Base-by-base conservation (phyloP, 306 rosid genomes). In the Prunus dulcis region DNA sequence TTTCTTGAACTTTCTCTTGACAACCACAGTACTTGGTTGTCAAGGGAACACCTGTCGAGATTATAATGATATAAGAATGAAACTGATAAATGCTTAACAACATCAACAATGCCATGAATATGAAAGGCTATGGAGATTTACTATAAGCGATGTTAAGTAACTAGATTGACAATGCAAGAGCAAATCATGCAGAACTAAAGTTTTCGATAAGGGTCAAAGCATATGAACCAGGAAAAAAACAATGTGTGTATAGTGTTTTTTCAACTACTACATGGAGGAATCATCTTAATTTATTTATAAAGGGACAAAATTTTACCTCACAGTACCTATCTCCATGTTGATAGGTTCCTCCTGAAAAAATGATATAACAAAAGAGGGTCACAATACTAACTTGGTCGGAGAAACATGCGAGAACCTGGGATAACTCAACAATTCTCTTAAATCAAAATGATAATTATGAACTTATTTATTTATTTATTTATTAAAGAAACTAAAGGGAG, bases 11-110 rank as follows among this genome's bases (percentile, higher is more conserved):
- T 5, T 43, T 60, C 51, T 63, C 79, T 73, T 9, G 73, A 60
- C 45, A 57, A 25, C 71, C 77, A 79, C 63, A 80, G 52, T 3
- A 70, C 65, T 60, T 78, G 76, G 45, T 81, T 78, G 53, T 64
- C 79, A 77, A 78, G 84, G 74, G 64, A 80, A 76, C 72, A 74
- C 74, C 91, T 87, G 73, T 45, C 70, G 41, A 60, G 73, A 75
- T 61, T 41, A 57, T 28, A 22, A 19, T 75, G 19, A 70, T n/a
- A 57, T 5, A 23, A 62, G 7, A 20, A 64, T 13, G 11, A 62
- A 19, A 46, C 18, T 25, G n/a, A 15, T 11, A 71, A 45, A 30
- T 50, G 20, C 57, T 7, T 20, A 58, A 38, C 22, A 8, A 74
- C 18, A 18, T 13, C 1, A 18, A 9, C 18, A 50, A n/a, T 41